Conservation (phyloP, 169 alveolate species). For the Plasmodium berghei region DNA sequence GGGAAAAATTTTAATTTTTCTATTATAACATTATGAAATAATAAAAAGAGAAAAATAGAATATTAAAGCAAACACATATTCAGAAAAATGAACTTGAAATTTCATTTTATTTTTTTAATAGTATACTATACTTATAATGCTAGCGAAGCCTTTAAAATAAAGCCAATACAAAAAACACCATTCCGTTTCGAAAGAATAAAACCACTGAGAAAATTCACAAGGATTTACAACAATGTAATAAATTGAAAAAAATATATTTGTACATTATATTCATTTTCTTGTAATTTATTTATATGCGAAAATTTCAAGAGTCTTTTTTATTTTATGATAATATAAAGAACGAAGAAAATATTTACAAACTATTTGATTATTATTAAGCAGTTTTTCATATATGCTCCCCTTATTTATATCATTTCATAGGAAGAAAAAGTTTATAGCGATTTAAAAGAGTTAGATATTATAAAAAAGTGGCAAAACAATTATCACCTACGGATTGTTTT, state of each 20-base stretch:
- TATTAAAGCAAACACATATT: neutral
- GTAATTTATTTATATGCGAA: neutral
- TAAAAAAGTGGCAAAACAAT: constrained; percentile 69
- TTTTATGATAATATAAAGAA: too few relatives aligned
- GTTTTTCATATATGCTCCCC: neutral
- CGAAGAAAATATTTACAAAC: too few relatives aligned
- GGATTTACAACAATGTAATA: constrained; percentile 55
- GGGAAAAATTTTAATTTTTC: too few relatives aligned
- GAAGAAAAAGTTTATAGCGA: constrained; percentile 37
- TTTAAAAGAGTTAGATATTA: constrained; percentile 51
- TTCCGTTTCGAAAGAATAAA: neutral
- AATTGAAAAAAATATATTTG: neutral
- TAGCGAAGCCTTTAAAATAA: constrained; percentile 30
- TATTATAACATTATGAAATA: neutral
- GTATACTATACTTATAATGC: constrained; percentile 13
- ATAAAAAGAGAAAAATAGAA: neutral
- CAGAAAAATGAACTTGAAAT: constrained; percentile 41
- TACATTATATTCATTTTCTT: too few relatives aligned
- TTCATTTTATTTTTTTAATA: constrained; percentile 11
- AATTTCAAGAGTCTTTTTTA: neutral
- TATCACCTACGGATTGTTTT: constrained; percentile 49
- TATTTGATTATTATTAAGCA: neutral
- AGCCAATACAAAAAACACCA: neutral
- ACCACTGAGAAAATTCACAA: constrained; percentile 4
- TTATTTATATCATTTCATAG: neutral